Evolutionary conservation across 495 filamentous ascomycete genomes (phyloP).

Genomic region (Talaromyces ruber): DNA sequence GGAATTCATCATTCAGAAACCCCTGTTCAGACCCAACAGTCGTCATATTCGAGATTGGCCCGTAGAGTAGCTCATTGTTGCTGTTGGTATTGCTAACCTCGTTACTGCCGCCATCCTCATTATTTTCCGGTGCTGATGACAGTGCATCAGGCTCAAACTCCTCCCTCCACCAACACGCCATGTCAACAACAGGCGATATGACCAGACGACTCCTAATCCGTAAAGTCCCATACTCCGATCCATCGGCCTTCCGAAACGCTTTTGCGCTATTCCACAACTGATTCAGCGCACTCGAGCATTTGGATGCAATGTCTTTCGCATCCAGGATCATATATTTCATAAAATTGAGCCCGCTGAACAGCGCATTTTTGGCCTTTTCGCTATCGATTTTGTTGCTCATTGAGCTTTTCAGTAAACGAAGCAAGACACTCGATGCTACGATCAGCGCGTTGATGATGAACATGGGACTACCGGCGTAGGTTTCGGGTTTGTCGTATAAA

Average conservation of each 20-base stretch:
- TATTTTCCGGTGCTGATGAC: neutral
- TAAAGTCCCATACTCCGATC: slow-evolving; percentile 25
- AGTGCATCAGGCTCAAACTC: slow-evolving; percentile 30
- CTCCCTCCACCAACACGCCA: slow-evolving; percentile 43
- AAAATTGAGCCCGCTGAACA: slow-evolving; percentile 31
- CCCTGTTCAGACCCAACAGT: slow-evolving; percentile 15
- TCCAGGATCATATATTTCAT: slow-evolving; percentile 29
- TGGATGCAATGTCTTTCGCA: slow-evolving; percentile 27
- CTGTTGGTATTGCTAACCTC: neutral
- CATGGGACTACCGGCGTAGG: slow-evolving; percentile 19
- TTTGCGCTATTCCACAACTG: slow-evolving; percentile 38
- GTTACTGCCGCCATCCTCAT: slow-evolving; percentile 1
- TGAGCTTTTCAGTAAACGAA: slow-evolving; percentile 32
- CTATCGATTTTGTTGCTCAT: slow-evolving; percentile 21
- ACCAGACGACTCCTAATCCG: slow-evolving; percentile 35
- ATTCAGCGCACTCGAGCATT: slow-evolving; percentile 22
- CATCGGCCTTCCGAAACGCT: slow-evolving; percentile 34
- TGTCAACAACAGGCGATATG: slow-evolving; percentile 33
- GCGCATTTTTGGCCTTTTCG: slow-evolving; percentile 19
- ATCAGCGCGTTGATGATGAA: slow-evolving; percentile 21
- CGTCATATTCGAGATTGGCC: neutral
- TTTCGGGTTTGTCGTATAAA: slow-evolving; percentile 13
- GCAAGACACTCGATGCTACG: slow-evolving; percentile 25
- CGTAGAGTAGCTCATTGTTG: neutral
- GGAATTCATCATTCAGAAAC: slow-evolving; percentile 28